Base-by-base conservation (phyloP, 164 flowering plant species). In the Warburgia ugandensis region DNA sequence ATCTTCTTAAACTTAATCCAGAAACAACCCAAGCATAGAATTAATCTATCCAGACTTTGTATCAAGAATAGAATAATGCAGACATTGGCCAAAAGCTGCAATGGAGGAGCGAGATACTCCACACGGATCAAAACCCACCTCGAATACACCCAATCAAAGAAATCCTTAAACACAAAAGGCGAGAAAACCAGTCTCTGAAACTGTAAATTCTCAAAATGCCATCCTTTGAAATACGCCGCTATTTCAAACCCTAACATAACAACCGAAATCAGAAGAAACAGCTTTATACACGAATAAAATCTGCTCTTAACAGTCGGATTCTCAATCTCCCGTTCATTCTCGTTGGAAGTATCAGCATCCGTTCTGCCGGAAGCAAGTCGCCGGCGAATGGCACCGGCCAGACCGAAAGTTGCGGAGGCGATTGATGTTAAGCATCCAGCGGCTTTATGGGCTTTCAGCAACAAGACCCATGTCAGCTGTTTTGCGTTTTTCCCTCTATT, bases 401-500 rank as follows among this genome's bases (percentile, higher is more conserved):
- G 71, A 45, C 63, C 48, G 50, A 83, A 44, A 59, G 67, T 43
- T 49, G 86, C 68, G n/a, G 83, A 48, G 50, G 75, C 96, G 10
- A 88, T 68, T 43, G 85, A 92, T 33, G 99, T 65, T 0, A 88
- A 58, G 53, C 96, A 92, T 2, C 96, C 96, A 29, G 96, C 96
- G 48, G 98, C 98, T 21, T 70, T 67, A 69, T 92, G 95, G 49
- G 98, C 98, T 54, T 77, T 85, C 19, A 92, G 73, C 57, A 92
- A 83, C 30, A 92, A 82, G 23, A 92, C 96, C 96, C 96, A 88
- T 0, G 99, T 92, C 58, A 92, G 77, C 69, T 92, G 99, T 66
- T 77, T 85, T 27, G 99, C 99, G 63, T 92, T 92, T 47, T 81
- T 86, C 43, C 81, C 74, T 29, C 95, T 67, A 41, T 71, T 74